These are phyloP conservation scores for Fusarium lyarnte DNA, from an alignment of 2,329 filamentous ascomycete species.

Conservation along the genomic window DNA sequence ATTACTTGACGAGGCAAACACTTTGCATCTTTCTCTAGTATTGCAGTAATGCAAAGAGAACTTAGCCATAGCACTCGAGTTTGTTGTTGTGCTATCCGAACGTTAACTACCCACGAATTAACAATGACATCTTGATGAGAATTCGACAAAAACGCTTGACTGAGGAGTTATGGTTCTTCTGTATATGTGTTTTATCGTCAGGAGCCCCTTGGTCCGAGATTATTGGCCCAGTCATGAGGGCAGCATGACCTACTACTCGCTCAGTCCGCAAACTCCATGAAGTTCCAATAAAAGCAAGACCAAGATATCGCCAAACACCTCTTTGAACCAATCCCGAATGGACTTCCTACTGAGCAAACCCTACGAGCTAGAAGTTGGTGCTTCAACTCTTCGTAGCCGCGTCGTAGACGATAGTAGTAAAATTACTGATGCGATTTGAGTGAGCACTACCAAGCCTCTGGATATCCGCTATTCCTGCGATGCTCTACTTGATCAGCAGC, in stretches of 20 bases:
- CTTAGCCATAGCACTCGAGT: not conserved
- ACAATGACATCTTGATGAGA: not conserved
- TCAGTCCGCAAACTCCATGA: no score
- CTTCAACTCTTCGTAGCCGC: not conserved
- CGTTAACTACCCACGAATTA: no score
- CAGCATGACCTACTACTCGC: not conserved
- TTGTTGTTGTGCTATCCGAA: no score
- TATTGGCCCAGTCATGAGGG: not conserved
- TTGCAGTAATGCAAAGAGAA: not conserved
- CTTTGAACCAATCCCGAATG: not conserved
- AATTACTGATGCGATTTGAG: not conserved
- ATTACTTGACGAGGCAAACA: not conserved
- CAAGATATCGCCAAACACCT: accelerated
- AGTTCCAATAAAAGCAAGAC: accelerated
- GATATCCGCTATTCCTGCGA: no score
- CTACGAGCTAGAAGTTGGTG: not conserved
- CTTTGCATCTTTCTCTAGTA: accelerated
- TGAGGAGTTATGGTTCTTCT: not conserved
- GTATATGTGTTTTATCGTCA: not conserved
- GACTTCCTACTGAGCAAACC: not conserved
- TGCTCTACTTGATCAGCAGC: not conserved
- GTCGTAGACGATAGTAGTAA: not conserved
- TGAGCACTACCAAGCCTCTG: accelerated
- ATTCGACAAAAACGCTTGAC: not conserved
- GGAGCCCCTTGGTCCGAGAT: not conserved